A percentile compares a stretch with the other conserved stretches of the same genome.
Conservation (phyloP, 768 basidiomycete genomes). For the Rhodotorula taiwanensis region DNA sequence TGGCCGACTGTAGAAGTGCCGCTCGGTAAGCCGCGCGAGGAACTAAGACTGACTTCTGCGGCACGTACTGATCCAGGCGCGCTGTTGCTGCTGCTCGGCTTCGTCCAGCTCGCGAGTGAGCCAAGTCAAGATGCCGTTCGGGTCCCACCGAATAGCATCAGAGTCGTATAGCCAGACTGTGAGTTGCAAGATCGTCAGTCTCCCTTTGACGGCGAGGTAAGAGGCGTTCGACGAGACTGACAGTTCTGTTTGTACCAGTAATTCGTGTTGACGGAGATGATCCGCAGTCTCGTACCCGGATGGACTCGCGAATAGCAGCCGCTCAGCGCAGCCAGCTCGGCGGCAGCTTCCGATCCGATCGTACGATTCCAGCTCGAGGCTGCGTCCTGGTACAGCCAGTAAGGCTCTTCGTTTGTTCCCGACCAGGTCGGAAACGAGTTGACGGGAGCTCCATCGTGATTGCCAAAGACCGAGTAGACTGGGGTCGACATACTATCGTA, state of each 20-base stretch:
- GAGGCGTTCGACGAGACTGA: neutral
- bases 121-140: slow-evolving; percentile 58
- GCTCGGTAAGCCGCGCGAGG: neutral
- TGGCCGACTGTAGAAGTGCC: slow-evolving; percentile 31
- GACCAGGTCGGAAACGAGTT: slow-evolving; percentile 55
- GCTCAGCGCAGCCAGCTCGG: slow-evolving; percentile 50
- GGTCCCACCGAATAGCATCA: slow-evolving; percentile 52
- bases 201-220: neutral
- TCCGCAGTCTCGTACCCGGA: slow-evolving; percentile 51
- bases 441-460: slow-evolving; percentile 55
- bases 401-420: slow-evolving; percentile 51
- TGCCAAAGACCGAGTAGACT: slow-evolving; percentile 35
- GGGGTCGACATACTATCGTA: slow-evolving; percentile 1
- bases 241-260: slow-evolving; percentile 47
- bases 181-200: neutral
- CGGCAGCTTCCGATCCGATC: slow-evolving; percentile 50
- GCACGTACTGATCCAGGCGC: slow-evolving; percentile 53
- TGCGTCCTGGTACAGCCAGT: slow-evolving; percentile 52
- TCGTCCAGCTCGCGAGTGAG: slow-evolving; percentile 54
- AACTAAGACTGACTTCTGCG: too few relatives aligned
- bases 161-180: slow-evolving; percentile 61
- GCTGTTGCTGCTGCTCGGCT: slow-evolving; percentile 57
- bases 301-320: slow-evolving; percentile 55
- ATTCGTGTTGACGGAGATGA: slow-evolving; percentile 58
- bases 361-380: slow-evolving; percentile 46